Base-by-base conservation (phyloP, 768 basidiomycete genomes). In the Russula earlei region DNA sequence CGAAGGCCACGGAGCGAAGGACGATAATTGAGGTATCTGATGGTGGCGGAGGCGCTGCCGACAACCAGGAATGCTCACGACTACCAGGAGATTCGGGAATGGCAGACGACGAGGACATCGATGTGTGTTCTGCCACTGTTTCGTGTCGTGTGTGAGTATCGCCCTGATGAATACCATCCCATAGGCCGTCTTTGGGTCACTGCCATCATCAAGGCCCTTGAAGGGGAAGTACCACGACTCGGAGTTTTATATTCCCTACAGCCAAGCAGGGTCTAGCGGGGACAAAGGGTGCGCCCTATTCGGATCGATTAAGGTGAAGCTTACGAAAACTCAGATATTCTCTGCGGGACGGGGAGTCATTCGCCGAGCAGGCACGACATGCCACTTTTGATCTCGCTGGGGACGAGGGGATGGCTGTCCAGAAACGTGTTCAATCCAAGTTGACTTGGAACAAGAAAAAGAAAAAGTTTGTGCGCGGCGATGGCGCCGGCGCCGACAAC, bases 361-460 rank as follows among this genome's bases (percentile, higher is more conserved):
- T 97, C 64, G 81, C 80, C 27, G 83, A 84, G 63, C 92, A 95
- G 74, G 91, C 91, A 5, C 78, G 78, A 20, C 78, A 78, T 27
- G 84, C 83, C 8, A 78, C 87, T 0, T 91, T 97, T 59, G 93
- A 96, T 68, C 77, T 98, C 25, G 74, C 81, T 2, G 84, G 82
- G 14, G 91, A 97, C 63, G 87, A 91, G 44, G 84, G 78, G 8
- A 68, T 76, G 11, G 75, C 77, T 10, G 73, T 77, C 20, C 77
- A 80, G 33, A 82, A 77, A 54, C 78, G 79, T 37, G 85, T 83
- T 52, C 46, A 42, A 25, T 54, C 52, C 3, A 77, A 75, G 60
- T 67, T 90, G 65, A 84, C 77, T 27, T 99, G 96, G 96, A 93
- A 97, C 71, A 89, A 90, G 66, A 94, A 93, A 73, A 94, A 90